Percentiles rank a stretch among this genome's conserved stretches.
Conservation (phyloP, 176 grass and related monocot species). For the Thinopyrum elongatum region DNA sequence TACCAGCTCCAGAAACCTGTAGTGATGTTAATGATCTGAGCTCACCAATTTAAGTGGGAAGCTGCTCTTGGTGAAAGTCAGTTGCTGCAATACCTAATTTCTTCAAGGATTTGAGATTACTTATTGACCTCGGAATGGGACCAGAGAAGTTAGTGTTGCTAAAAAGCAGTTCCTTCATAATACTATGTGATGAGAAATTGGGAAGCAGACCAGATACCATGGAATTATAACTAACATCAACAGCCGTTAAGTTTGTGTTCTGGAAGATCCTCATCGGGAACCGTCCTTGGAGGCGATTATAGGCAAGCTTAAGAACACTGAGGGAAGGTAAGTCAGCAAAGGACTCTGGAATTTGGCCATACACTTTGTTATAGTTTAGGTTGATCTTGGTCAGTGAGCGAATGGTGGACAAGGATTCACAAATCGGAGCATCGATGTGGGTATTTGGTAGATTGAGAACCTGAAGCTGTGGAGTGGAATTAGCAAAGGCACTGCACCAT, state of each 20-base stretch:
- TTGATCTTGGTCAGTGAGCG: constrained; percentile 21
- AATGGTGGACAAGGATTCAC: constrained; percentile 20
- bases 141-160: constrained; percentile 58
- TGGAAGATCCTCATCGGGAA: constrained; percentile 40
- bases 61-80: background rate
- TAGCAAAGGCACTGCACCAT: constrained; percentile 39
- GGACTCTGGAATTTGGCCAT: constrained; percentile 39
- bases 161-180: constrained; percentile 14
- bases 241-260: constrained; percentile 20
- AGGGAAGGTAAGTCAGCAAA: constrained; percentile 41
- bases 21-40: background rate
- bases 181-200: constrained; percentile 22
- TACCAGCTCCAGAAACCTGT: constrained; percentile 2
- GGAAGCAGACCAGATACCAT: constrained; percentile 30
- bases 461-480: constrained; percentile 31
- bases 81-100: constrained; percentile 17
- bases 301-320: constrained; percentile 26
- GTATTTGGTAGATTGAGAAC: constrained; percentile 17
- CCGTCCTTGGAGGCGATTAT: constrained; percentile 30
- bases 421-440: constrained; percentile 18
- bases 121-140: constrained; percentile 28
- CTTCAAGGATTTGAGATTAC: constrained; percentile 37
- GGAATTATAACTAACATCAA: constrained; percentile 47
- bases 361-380: constrained; percentile 30
- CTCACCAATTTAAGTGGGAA: constrained; percentile 22